Evolutionary conservation across 2,329 filamentous ascomycete species (phyloP), one percentile per base, ranked within the genome.

Genomic region (Sclerotinia trifoliorum): DNA sequence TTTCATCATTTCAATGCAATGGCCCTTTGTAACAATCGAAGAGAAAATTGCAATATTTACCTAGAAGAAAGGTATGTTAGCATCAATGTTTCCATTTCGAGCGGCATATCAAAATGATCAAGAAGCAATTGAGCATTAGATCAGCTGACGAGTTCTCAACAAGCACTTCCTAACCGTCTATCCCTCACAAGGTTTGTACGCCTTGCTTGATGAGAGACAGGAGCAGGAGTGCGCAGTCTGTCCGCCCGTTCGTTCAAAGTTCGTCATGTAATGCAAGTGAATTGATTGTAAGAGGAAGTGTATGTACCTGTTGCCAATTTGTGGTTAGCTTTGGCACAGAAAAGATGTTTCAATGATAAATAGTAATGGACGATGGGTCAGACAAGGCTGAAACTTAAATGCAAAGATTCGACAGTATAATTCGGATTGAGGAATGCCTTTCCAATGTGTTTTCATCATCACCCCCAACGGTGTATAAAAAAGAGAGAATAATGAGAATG

Each of bases 161-260:
- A 80, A 78, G 74, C 77, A 77, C 74, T 77, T 75, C 77, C 75
- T 72, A 74, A 74, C 74, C 66, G 64, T 74, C 74, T 68, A 73
- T 74, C 74, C 26, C 75, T 71, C 74, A 77, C 77, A 77, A 77
- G 77, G 75, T 77, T 79, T 80, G 78, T 80, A 80, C 78, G 78
- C 75, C 75, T 75, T 77, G 77, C 72, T 77, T 77, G 69, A 74
- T 74, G 74, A 74, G 72, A 73, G n/a, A 72, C 70, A 77, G 76
- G 73, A 71, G 75, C 70, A 73, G 74, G 76, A 75, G 74, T 77
- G 75, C 75, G 73, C 73, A 78, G 77, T 80, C 78, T 80, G 79
- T 80, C 79, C 79, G 79, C 79, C 79, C 79, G 79, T 80, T 80
- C 79, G 79, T 80, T 80, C 79, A 80, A 80, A 78, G 75, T 80